Base-by-base conservation (phyloP, 2,329 filamentous ascomycete genomes). In the Epichloe aotearoae region DNA sequence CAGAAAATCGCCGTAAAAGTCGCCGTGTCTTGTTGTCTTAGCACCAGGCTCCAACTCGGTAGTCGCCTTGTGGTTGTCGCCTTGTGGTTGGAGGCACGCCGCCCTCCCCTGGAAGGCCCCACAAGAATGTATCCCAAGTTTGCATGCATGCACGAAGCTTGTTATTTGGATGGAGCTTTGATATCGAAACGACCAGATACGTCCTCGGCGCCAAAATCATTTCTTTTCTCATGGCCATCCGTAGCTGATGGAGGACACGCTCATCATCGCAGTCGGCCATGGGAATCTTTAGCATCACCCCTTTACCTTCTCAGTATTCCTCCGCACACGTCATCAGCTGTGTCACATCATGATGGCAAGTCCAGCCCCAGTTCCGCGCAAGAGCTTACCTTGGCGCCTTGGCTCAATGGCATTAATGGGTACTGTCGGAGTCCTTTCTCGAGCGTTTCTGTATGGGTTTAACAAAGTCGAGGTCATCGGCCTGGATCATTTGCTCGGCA, bases 401-500 rank as follows among this genome's bases (percentile, higher is more conserved):
- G 77, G 77, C 37, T 94, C 89, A n/a, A 74, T 82, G 48, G 70
- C 82, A 55, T 77, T 86, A 38, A 88, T 95, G 76, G 83, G 85
- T 59, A 66, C 83, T 11, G 83, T 88, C 0, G 85, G 83, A 46
- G 68, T 82, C 30, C 57, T 94, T 6, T 88, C 81, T 51, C 80
- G 86, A 54, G 74, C 72, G 2, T 96, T 97, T 62, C 69, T 96
- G 42, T 84, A 82, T 57, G 80, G 79, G 0, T 66, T 91, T 55
- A 94, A 86, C 65, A 77, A 74, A 26, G 82, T 88, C 45, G 83
- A 96, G 64, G 80, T 87, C 5, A 75, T 82, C 59, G 91, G 91
- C 1, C 71, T 94, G 54, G 81, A 89, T 46, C 70, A 74, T 11
- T 93, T 98, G 56, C 70, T 93, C 37, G 73, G 81, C 47, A 69